Evolutionary conservation across 805 yeast genomes (phyloP).

Genomic region (Teunomyces tritomae): DNA sequence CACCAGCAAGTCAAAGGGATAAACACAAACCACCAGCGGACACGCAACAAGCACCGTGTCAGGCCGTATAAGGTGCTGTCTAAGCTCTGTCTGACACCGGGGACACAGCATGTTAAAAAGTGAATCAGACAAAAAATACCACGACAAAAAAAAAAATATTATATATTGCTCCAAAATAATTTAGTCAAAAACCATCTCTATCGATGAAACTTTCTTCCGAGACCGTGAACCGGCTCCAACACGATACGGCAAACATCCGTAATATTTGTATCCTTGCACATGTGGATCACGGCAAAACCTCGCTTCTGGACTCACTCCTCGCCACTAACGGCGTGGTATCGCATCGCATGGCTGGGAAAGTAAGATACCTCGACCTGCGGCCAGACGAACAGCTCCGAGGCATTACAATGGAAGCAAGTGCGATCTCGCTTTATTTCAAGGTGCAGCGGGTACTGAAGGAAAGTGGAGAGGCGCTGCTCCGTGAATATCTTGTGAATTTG

Average conservation of each 20-base stretch:
- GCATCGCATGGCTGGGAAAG: constrained; percentile 91
- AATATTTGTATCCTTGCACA: constrained; percentile 96
- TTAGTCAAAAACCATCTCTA: not conserved
- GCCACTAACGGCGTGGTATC: constrained; percentile 97
- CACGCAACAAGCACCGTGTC: constrained; percentile 26
- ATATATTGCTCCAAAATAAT: not conserved
- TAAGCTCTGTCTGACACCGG: constrained; percentile 21
- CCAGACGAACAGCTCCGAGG: constrained; percentile 96
- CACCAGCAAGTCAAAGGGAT: constrained; percentile 31
- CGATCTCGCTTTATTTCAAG: constrained; percentile 87
- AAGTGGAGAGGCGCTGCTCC: constrained; percentile 36
- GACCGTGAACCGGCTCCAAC: constrained; percentile 64
- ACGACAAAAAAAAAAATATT: not conserved
- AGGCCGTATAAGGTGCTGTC: constrained; percentile 26
- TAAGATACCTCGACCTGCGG: constrained; percentile 86
- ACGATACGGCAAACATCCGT: constrained; percentile 66
- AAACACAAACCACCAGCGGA: constrained; percentile 25
- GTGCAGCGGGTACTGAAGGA: constrained; percentile 42
- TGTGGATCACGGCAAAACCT: constrained; percentile 98
- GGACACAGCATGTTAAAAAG: constrained; percentile 27
- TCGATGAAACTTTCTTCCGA: constrained; percentile 59
- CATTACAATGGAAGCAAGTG: constrained; percentile 96
- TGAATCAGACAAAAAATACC: no score
- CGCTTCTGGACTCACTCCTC: constrained; percentile 83
- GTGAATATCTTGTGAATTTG: constrained; percentile 82